These are phyloP conservation scores for Calonectria hawksworthii DNA, from an alignment of 2,329 filamentous ascomycete genomes.

Conservation along the genomic window DNA sequence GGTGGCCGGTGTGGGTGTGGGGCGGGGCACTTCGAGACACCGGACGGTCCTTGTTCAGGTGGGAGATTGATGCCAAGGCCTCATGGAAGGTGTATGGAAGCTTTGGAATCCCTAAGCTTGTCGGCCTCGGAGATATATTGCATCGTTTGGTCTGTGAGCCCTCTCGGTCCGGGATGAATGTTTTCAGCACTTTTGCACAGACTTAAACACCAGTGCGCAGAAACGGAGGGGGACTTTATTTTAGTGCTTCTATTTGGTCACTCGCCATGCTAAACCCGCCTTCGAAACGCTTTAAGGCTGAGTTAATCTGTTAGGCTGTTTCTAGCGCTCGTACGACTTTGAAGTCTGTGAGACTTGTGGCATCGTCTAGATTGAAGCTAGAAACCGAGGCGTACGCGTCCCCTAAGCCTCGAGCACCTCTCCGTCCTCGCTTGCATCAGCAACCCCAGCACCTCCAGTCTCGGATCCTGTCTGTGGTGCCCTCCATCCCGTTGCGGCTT, in stretches of 20 bases:
- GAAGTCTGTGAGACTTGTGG: not conserved
- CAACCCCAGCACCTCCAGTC: conserved; percentile 49
- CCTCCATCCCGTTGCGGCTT: conserved; percentile 67
- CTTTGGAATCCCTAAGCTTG: not conserved
- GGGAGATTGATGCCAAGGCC: not conserved
- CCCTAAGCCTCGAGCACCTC: conserved; percentile 48
- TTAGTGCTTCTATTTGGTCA: not conserved
- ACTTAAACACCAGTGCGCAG: not conserved
- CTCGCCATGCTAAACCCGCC: not conserved
- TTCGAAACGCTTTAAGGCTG: conserved; percentile 9
- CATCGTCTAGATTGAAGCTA: not conserved
- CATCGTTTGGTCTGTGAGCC: not conserved
- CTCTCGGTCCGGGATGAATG: not conserved
- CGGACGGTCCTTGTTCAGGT: conserved; percentile 9
- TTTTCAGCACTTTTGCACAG: not conserved
- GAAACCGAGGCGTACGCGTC: not conserved
- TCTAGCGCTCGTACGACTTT: conserved; percentile 11
- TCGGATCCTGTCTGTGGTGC: conserved; percentile 66
- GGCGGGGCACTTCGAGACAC: conserved; percentile 8
- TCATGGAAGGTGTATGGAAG: not conserved
- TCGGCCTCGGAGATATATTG: not conserved
- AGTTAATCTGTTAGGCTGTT: not conserved
- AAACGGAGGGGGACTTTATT: not conserved
- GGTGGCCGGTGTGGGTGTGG: not conserved
- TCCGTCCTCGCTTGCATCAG: conserved; percentile 47